Percentiles rank a stretch among this genome's conserved stretches.
Conservation (phyloP, 2,329 filamentous ascomycete genomes). For the Graphilbum sp. region DNA sequence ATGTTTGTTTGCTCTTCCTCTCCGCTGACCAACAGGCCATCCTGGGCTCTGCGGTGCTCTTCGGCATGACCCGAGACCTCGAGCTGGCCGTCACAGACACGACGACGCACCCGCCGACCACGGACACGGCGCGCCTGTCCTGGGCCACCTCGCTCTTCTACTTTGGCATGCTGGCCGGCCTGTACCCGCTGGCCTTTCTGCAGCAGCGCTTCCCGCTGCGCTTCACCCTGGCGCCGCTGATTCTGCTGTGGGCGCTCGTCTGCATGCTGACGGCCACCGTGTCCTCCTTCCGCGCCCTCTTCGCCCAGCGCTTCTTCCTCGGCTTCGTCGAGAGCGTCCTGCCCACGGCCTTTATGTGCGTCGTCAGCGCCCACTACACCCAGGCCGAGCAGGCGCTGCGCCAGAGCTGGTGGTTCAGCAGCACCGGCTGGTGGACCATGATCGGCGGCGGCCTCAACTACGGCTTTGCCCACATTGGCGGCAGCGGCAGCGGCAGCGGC, state of each 20-base stretch:
- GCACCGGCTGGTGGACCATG: slow-evolving; percentile 42
- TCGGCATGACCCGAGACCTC: slow-evolving; percentile 57
- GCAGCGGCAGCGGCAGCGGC: slow-evolving; percentile 24
- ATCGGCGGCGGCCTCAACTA: slow-evolving; percentile 50
- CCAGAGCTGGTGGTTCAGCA: slow-evolving; percentile 52
- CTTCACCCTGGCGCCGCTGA: slow-evolving; percentile 44
- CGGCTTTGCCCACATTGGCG: slow-evolving; percentile 45
- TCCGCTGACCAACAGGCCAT: slow-evolving; percentile 38
- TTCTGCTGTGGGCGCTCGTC: slow-evolving; percentile 48
- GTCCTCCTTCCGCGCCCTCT: slow-evolving; percentile 39
- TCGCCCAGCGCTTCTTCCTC: slow-evolving; percentile 48
- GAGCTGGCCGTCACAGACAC: slow-evolving; percentile 33
- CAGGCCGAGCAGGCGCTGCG: slow-evolving; percentile 47
- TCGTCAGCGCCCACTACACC: slow-evolving; percentile 46
- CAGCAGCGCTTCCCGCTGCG: slow-evolving; percentile 52
- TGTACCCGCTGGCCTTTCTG: slow-evolving; percentile 57
- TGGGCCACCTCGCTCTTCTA: slow-evolving; percentile 72
- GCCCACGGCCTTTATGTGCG: slow-evolving; percentile 50
- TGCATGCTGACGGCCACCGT: slow-evolving; percentile 34
- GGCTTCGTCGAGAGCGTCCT: slow-evolving; percentile 48
- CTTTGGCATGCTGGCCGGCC: slow-evolving; percentile 59
- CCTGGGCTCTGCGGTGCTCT: slow-evolving; percentile 53
- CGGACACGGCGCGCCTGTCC: slow-evolving; percentile 50
- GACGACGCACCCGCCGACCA: slow-evolving; percentile 31
- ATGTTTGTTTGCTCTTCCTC: too few relatives aligned